phyloP scores from a whole-genome alignment of 2,329 filamentous ascomycete genomes.

The Aureobasidium sp. region DNA sequence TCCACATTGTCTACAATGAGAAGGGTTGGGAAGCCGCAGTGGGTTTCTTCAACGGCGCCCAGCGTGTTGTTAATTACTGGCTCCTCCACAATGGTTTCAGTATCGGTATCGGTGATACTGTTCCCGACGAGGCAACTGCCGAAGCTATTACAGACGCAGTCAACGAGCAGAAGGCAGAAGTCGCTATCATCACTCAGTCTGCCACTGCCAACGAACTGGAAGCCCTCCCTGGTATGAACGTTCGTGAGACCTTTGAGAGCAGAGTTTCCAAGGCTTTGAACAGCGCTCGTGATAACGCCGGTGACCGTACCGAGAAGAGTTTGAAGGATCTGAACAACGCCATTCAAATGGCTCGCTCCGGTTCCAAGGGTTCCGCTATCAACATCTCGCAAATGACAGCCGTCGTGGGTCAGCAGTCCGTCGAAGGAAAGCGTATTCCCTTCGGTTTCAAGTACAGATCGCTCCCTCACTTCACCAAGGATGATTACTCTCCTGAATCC shows the following conservation, averaged over 20 bases:
- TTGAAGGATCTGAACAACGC: constrained; percentile 95
- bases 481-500: constrained; percentile 95
- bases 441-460: constrained; percentile 99
- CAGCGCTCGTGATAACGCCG: constrained; percentile 91
- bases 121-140: constrained; percentile 81
- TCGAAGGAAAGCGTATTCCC: constrained; percentile 97
- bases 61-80: constrained; percentile 96
- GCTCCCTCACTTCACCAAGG: constrained; percentile 95
- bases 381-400: constrained; percentile 99
- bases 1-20: constrained; percentile 96
- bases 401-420: constrained; percentile 93
- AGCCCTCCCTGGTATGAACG: constrained; percentile 94
- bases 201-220: constrained; percentile 86
- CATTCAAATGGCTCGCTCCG: constrained; percentile 90
- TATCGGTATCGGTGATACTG: constrained; percentile 96
- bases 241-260: constrained; percentile 96
- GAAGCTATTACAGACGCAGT: constrained; percentile 78
- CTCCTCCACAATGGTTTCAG: constrained; percentile 92
- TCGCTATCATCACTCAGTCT: constrained; percentile 64
- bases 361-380: constrained; percentile 97
- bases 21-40: constrained; percentile 79
- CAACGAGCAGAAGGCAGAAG: constrained; percentile 71
- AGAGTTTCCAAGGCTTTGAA: constrained; percentile 93
- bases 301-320: constrained; percentile 84
- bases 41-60: constrained; percentile 90